phyloP scores from a whole-genome alignment of 306 rosid species.

The Hylodesmum podocarpum region DNA sequence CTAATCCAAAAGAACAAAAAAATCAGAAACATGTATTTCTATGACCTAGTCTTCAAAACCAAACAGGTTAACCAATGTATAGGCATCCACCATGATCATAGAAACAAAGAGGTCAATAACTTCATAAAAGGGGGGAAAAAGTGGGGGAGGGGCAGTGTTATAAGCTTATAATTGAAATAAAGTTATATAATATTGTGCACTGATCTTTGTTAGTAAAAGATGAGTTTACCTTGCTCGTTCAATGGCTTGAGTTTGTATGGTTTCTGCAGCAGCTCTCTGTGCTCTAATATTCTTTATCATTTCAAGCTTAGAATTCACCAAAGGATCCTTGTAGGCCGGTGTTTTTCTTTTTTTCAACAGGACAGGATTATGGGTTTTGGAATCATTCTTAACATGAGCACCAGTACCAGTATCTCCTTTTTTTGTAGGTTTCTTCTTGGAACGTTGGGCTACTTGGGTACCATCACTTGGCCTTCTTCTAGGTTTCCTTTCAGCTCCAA shows the following conservation, averaged over 20 bases:
- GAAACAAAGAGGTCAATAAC: not conserved
- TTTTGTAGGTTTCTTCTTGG: conserved; percentile 48
- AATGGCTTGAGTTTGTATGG: conserved; percentile 64
- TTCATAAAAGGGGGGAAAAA: not conserved
- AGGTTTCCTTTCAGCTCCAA: conserved; percentile 62
- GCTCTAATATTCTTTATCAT: conserved; percentile 90
- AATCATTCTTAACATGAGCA: conserved; percentile 26
- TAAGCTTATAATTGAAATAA: not conserved
- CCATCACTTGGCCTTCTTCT: conserved; percentile 54
- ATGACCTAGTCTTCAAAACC: not conserved
- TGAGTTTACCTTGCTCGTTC: conserved; percentile 76
- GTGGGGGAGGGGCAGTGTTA: not conserved
- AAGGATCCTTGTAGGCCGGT: conserved; percentile 84
- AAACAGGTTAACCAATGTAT: conserved; percentile 13
- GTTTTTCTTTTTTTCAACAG: conserved; percentile 49
- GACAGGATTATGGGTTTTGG: conserved; percentile 30
- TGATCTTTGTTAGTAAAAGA: not conserved
- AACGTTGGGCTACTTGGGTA: conserved; percentile 30
- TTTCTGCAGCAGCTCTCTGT: conserved; percentile 68
- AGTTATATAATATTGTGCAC: not conserved
- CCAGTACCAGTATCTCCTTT: conserved; percentile 34
- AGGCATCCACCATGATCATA: conserved; percentile 3
- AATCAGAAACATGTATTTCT: conserved; percentile 23
- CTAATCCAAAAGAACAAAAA: not conserved
- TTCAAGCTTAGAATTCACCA: conserved; percentile 82